A percentile compares a stretch with the other conserved stretches of the same genome.
phyloP scores from a whole-genome alignment of 2,329 filamentous ascomycete genomes.

The Alternaria sp. region DNA sequence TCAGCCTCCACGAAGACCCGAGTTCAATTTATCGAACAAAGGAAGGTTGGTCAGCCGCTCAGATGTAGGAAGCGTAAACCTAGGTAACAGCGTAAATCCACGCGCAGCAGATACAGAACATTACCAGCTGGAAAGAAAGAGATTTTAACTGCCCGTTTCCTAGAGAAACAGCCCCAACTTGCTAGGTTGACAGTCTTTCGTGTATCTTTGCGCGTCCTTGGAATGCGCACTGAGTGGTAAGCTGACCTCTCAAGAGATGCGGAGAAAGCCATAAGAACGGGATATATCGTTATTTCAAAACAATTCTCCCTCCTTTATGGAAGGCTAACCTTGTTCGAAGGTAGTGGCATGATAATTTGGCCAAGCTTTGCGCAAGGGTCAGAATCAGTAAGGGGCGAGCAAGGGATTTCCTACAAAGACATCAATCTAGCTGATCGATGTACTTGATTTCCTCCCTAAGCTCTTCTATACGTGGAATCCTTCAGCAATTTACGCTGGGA shows the following conservation, averaged over 20 bases:
- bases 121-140: neutral
- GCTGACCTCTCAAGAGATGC: neutral
- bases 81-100: neutral
- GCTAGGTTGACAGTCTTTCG: neutral
- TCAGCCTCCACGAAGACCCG: neutral
- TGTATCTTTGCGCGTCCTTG: neutral
- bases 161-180: neutral
- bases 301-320: neutral
- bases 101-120: neutral
- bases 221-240: neutral
- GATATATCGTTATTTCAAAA: neutral
- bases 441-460: neutral
- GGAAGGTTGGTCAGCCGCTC: neutral
- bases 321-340: neutral
- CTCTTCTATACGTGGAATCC: neutral
- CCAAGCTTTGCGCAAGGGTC: constrained; percentile 6
- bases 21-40: neutral
- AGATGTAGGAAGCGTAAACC: neutral
- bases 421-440: neutral
- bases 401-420: constrained; percentile 9
- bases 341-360: neutral
- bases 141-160: neutral
- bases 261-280: neutral
- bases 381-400: constrained; percentile 2
- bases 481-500: neutral